Evolutionary conservation across 345 rosid genomes (phyloP).

Genomic region (Dipteronia dyeriana): DNA sequence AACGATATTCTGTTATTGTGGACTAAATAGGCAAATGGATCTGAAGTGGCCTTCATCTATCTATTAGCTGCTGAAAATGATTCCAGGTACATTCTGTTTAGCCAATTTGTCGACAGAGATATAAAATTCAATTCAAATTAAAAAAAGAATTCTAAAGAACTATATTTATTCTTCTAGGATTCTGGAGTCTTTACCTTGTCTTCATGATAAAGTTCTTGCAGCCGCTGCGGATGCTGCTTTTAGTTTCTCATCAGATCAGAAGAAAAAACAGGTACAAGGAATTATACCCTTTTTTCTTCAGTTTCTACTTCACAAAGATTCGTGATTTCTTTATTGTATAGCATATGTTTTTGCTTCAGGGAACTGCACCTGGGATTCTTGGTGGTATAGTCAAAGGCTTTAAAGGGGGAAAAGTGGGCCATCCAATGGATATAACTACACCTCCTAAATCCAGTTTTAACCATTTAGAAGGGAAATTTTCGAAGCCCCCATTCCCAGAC

Average conservation of each 20-base stretch:
- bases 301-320: slow-evolving; percentile 5
- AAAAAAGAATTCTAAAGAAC: slow-evolving; percentile 15
- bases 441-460: slow-evolving; percentile 29
- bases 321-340: slow-evolving; percentile 24
- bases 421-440: slow-evolving; percentile 16
- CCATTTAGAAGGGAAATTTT: slow-evolving; percentile 43
- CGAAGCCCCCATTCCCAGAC: slow-evolving; percentile 31
- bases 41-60: slow-evolving; percentile 52
- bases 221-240: slow-evolving; percentile 48
- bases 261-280: slow-evolving; percentile 41
- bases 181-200: slow-evolving; percentile 52
- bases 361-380: slow-evolving; percentile 38
- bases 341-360: slow-evolving; percentile 33
- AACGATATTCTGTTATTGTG: slow-evolving; percentile 5
- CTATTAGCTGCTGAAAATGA: slow-evolving; percentile 38
- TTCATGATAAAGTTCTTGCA: slow-evolving; percentile 50
- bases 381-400: slow-evolving; percentile 47
- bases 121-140: neutral
- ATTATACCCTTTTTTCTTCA: slow-evolving; percentile 6
- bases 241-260: slow-evolving; percentile 36
- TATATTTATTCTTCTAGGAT: slow-evolving; percentile 36
- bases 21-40: slow-evolving; percentile 45
- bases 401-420: slow-evolving; percentile 37
- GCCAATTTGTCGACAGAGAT: neutral
- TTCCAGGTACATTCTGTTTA: slow-evolving; percentile 38